Evolutionary conservation across 805 yeast species (phyloP).

Genomic region (Starmerella stigmatis): DNA sequence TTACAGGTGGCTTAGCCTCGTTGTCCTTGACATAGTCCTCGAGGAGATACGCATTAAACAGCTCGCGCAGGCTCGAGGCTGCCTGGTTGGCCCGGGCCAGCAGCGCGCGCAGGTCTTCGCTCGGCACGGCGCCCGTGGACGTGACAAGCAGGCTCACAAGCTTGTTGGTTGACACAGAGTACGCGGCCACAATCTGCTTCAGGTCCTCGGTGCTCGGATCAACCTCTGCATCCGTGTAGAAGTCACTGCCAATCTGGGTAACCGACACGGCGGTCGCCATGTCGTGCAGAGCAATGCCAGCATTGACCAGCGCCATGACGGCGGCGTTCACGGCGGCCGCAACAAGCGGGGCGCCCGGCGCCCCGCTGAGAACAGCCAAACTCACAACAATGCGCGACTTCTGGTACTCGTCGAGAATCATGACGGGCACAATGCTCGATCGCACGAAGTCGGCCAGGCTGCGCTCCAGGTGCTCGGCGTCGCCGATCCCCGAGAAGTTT

Average conservation of each 20-base stretch:
- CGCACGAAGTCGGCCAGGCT: slow-evolving; percentile 42
- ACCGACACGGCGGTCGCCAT: slow-evolving; percentile 45
- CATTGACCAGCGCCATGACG: slow-evolving; percentile 68
- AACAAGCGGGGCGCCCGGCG: slow-evolving; percentile 32
- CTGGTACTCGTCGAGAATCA: slow-evolving; percentile 65
- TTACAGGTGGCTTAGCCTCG: not conserved
- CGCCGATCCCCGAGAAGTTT: slow-evolving; percentile 38
- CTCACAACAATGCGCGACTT: slow-evolving; percentile 79
- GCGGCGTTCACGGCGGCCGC: slow-evolving; percentile 53
- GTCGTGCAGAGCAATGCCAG: slow-evolving; percentile 72
- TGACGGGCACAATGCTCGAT: slow-evolving; percentile 42
- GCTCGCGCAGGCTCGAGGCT: slow-evolving; percentile 18
- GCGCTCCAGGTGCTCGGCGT: slow-evolving; percentile 33
- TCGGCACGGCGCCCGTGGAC: slow-evolving; percentile 13
- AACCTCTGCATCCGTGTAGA: slow-evolving; percentile 20
- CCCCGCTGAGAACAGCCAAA: slow-evolving; percentile 48
- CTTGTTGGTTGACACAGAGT: slow-evolving; percentile 15
- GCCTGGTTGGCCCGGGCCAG: slow-evolving; percentile 20
- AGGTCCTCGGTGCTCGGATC: slow-evolving; percentile 1
- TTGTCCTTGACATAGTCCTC: slow-evolving; percentile 22
- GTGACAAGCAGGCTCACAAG: slow-evolving; percentile 23
- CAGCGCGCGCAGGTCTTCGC: slow-evolving; percentile 14
- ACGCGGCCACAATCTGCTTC: slow-evolving; percentile 23
- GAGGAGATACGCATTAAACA: slow-evolving; percentile 22
- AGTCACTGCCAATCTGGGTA: slow-evolving; percentile 5